Evolutionary conservation across 2,329 filamentous ascomycete genomes (phyloP).

Genomic region (Malbranchea cinnamomea): DNA sequence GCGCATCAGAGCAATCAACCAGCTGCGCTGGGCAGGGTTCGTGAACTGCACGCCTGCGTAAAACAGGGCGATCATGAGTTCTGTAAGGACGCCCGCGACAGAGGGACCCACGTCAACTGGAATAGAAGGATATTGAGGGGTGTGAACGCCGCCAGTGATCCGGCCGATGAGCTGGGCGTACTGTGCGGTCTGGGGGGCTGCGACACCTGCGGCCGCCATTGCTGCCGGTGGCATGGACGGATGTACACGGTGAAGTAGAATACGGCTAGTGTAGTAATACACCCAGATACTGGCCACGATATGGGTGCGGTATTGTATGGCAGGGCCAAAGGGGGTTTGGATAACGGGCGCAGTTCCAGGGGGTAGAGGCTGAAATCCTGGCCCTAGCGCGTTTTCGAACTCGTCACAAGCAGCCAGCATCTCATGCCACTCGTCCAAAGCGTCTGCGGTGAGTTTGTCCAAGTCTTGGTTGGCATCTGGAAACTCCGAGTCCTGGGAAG

Average conservation of each 20-base stretch:
- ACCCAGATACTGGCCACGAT: conserved; percentile 81
- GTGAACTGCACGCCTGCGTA: conserved; percentile 72
- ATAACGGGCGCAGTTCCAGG: conserved; percentile 49
- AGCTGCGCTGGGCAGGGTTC: conserved; percentile 56
- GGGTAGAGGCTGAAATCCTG: conserved; percentile 61
- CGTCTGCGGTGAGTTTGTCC: conserved; percentile 50
- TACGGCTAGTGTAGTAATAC: conserved; percentile 71
- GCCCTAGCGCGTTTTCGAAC: conserved; percentile 46
- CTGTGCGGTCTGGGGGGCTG: conserved; percentile 53
- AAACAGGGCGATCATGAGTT: conserved; percentile 69
- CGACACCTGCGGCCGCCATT: conserved; percentile 70
- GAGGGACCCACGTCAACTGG: conserved; percentile 54
- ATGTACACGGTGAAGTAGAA: conserved; percentile 67
- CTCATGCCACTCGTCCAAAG: conserved; percentile 59
- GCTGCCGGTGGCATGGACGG: conserved; percentile 84
- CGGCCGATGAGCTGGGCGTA: conserved; percentile 64
- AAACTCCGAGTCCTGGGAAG: conserved; percentile 14
- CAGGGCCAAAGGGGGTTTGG: conserved; percentile 64
- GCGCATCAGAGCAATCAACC: conserved; percentile 59
- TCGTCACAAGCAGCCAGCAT: conserved; percentile 28
- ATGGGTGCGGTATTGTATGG: conserved; percentile 69
- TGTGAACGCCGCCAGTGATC: conserved; percentile 56
- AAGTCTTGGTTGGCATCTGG: conserved; percentile 38
- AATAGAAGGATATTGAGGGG: conserved; percentile 21
- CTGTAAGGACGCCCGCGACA: conserved; percentile 67